These are phyloP conservation scores for Cercospora citrullina DNA, from an alignment of 2,329 filamentous ascomycete species.

Conservation along the genomic window DNA sequence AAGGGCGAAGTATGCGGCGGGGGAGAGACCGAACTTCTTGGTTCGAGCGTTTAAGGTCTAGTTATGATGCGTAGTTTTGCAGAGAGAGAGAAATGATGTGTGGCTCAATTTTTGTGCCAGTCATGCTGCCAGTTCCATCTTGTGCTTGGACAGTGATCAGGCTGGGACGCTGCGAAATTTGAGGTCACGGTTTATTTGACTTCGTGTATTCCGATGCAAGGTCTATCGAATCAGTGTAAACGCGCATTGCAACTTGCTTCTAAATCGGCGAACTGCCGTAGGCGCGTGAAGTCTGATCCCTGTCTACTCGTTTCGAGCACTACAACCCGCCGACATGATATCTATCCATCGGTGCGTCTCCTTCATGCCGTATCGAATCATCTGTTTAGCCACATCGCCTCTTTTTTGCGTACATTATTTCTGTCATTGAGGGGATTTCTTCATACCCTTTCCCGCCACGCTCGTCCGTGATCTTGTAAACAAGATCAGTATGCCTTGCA, in stretches of 20 bases:
- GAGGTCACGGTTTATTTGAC: no score
- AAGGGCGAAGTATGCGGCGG: conserved; percentile 25
- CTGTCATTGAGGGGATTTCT: no score
- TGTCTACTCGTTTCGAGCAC: not conserved
- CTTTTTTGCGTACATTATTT: no score
- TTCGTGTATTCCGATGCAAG: not conserved
- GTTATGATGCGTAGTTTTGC: not conserved
- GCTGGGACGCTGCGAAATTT: no score
- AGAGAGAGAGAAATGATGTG: not conserved
- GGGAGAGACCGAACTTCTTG: conserved; percentile 28
- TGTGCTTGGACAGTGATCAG: not conserved
- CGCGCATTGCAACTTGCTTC: no score
- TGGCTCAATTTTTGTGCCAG: not conserved
- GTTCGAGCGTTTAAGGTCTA: conserved; percentile 29
- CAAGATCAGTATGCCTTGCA: no score
- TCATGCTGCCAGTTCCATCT: not conserved
- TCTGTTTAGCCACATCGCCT: not conserved
- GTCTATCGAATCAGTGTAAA: not conserved
- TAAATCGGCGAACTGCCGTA: no score
- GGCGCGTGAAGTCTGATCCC: no score
- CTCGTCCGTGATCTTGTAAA: no score
- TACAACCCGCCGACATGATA: not conserved
- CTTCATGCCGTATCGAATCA: not conserved
- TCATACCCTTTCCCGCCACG: no score
- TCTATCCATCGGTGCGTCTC: not conserved